A percentile compares a stretch with the other conserved stretches of the same genome.
These are phyloP conservation scores for Cucumis sativus DNA, from an alignment of 306 rosid species.

Conservation along the genomic window Cucumber_9930_V3 NC_026656.2:778501-779000, in stretches of 20 bases:
- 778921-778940: conserved; percentile 20
- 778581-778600: conserved; percentile 78
- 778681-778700: not conserved
- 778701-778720: conserved; percentile 11
- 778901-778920: conserved; percentile 59
- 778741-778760: conserved; percentile 18
- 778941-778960: conserved; percentile 15
- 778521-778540: not conserved
- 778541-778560: not conserved
- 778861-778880: conserved; percentile 51
- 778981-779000: conserved; percentile 51
- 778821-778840: conserved; percentile 25
- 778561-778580: conserved; percentile 20
- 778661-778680: conserved; percentile 2
- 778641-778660: conserved; percentile 9
- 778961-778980: conserved; percentile 42
- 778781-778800: conserved; percentile 48
- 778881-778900: conserved; percentile 66
- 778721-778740: not conserved
- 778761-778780: conserved; percentile 56
- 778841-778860: conserved; percentile 78
- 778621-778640: conserved; percentile 42
- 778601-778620: conserved; percentile 88
- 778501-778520: conserved; percentile 29
- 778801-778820: conserved; percentile 52